Evolutionary conservation across 192 early-diverging fungal genomes (phyloP).

Genomic region (Chytriomyces hyalinus): DNA sequence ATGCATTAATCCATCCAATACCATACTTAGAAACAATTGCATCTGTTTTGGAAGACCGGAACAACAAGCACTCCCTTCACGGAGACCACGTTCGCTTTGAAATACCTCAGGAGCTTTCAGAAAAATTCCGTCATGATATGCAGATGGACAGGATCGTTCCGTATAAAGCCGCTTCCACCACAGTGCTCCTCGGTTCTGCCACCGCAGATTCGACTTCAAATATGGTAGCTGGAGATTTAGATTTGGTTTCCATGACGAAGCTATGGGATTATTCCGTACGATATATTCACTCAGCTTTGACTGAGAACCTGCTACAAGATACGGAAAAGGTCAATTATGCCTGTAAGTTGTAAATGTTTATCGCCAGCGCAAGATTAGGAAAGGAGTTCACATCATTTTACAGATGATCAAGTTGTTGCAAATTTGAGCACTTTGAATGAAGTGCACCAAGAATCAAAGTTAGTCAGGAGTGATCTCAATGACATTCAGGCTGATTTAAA

Average conservation of each 20-base stretch:
- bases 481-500: background rate
- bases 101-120: conserved; percentile 5
- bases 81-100: background rate
- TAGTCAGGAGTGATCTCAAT: background rate
- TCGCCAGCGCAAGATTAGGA: background rate
- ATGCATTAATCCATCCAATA: background rate
- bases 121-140: conserved; percentile 16
- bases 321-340: background rate
- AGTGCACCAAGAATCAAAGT: too few species aligned
- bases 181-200: background rate
- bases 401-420: too few species aligned
- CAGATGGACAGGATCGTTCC: background rate
- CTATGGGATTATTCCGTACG: background rate
- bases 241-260: background rate
- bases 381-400: too few species aligned
- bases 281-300: background rate
- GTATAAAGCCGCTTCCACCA: background rate
- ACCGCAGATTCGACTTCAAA: background rate
- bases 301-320: background rate
- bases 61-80: background rate
- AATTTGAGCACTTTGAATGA: too few species aligned
- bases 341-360: background rate
- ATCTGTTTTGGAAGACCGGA: conserved; percentile 4
- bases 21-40: conserved; percentile 6
- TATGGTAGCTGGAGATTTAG: background rate